Base-by-base conservation (phyloP, 345 rosid species). In the Gossypium australe region DNA sequence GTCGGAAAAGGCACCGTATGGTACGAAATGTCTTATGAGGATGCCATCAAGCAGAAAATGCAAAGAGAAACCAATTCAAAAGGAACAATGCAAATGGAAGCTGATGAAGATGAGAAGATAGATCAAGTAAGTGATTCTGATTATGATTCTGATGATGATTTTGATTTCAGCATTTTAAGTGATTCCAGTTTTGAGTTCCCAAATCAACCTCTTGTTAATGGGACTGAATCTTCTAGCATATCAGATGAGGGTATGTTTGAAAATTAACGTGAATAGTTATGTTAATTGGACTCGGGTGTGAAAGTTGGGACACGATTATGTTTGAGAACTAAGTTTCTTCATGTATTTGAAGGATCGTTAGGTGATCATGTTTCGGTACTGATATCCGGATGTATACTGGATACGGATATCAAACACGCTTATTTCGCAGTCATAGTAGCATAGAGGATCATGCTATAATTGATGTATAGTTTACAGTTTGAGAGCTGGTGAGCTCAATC, bases 21-120 rank as follows among this genome's bases (percentile, higher is more conserved):
- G 98, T 88, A 89, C 72, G 94, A 89, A 60, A 89, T 87, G 94
- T 83, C 92, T 52, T 92, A 91, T 8, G 97, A 92, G 34, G 97
- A 91, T 56, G 89, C 82, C 74, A 86, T 89, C 72, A 81, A 89
- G 78, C 95, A 85, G 77, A 80, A 82, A 60, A 76, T 77, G 78
- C 77, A 80, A 85, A 87, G 86, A 76, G 89, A 94, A 75, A 82
- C 91, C 9, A 81, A 44, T 56, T 74, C 86, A 10, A 81, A 78
- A 59, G 77, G 51, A 38, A 49, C n/a, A 43, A 75, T 59, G 73
- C 75, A 68, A 20, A 77, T 47, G 62, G 85, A 78, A 34, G 22
- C 67, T 20, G 84, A 78, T 38, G 85, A 86, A 38, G 88, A 83
- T 45, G 71, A 75, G 17, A 76, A 71, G 61, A 66, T 52, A 12